phyloP scores from a whole-genome alignment of 1,284 basidiomycete species.

The Sporisorium graminicola region DNA sequence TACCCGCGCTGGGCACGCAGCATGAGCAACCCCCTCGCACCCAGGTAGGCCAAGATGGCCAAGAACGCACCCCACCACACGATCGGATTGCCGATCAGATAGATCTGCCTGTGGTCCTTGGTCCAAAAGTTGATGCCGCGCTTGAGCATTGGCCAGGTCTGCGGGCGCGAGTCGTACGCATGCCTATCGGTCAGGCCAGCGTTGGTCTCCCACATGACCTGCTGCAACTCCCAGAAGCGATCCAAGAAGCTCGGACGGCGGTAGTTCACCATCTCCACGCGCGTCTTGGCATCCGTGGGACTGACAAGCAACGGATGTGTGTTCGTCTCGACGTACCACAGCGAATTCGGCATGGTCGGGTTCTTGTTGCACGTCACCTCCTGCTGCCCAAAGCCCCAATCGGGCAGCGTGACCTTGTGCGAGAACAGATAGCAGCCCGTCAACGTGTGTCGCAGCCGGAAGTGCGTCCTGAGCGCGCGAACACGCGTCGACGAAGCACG shows the following conservation, averaged over 20 bases:
- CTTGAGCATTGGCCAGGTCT: constrained; percentile 86
- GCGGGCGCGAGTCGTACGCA: constrained; percentile 91
- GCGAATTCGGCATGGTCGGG: constrained; percentile 86
- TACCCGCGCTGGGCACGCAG: constrained; percentile 90
- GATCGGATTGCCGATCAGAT: constrained; percentile 92
- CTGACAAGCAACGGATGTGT: constrained; percentile 74
- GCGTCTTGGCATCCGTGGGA: constrained; percentile 25
- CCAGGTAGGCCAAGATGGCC: constrained; percentile 79
- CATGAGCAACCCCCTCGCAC: constrained; percentile 81
- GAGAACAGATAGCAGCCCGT: constrained; percentile 97
- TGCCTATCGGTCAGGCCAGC: constrained; percentile 94
- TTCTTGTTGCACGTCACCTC: constrained; percentile 98
- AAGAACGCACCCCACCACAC: constrained; percentile 88
- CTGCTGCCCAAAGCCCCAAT: constrained; percentile 98
- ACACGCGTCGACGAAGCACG: constrained; percentile 74
- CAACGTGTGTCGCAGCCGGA: constrained; percentile 85
- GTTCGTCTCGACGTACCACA: constrained; percentile 95
- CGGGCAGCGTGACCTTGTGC: constrained; percentile 95
- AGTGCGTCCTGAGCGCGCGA: constrained; percentile 83
- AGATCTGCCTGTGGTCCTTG: constrained; percentile 93
- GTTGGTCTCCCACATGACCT: constrained; percentile 99
- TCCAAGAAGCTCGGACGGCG: constrained; percentile 83
- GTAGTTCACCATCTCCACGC: constrained; percentile 76
- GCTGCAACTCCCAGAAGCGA: constrained; percentile 92
- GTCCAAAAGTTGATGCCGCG: constrained; percentile 98